Conservation (phyloP, 2,329 filamentous ascomycete species). For the Bipolaris oryzae region DNA sequence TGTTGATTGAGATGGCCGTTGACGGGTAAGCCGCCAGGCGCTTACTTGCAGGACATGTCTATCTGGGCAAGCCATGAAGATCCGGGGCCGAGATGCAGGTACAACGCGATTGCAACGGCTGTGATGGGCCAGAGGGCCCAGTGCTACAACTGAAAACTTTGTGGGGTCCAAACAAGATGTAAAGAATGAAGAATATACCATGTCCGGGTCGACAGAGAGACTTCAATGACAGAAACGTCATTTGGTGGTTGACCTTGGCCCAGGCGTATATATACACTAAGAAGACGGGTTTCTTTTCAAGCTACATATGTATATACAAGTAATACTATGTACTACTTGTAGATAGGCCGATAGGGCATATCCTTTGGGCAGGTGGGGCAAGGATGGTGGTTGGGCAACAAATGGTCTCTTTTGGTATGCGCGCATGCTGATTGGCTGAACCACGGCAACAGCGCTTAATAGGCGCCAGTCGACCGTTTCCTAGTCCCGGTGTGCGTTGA, state of each 20-base stretch:
- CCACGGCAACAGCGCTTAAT: conserved; percentile 18
- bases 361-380: neutral
- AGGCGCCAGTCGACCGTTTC: conserved; percentile 13
- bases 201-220: too few relatives aligned
- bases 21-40: neutral
- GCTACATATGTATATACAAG: too few relatives aligned
- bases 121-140: conserved; percentile 13
- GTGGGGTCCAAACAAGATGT: too few relatives aligned
- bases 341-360: conserved; percentile 1
- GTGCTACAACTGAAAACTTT: too few relatives aligned
- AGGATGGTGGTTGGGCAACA: neutral
- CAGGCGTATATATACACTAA: neutral
- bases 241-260: neutral
- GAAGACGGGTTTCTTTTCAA: too few relatives aligned
- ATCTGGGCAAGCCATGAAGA: conserved; percentile 15
- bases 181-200: too few relatives aligned
- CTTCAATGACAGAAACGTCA: too few relatives aligned
- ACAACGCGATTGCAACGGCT: conserved; percentile 12
- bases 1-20: neutral
- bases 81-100: conserved; percentile 35
- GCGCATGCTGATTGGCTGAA: conserved; percentile 15
- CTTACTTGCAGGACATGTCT: conserved; percentile 1
- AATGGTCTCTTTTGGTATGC: neutral
- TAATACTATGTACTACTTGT: neutral
- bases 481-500: conserved; percentile 1